Percentiles rank a stretch among this genome's conserved stretches.
Evolutionary conservation across 495 filamentous ascomycete genomes (phyloP).

Genomic region (Talaromyces thailandensis): DNA sequence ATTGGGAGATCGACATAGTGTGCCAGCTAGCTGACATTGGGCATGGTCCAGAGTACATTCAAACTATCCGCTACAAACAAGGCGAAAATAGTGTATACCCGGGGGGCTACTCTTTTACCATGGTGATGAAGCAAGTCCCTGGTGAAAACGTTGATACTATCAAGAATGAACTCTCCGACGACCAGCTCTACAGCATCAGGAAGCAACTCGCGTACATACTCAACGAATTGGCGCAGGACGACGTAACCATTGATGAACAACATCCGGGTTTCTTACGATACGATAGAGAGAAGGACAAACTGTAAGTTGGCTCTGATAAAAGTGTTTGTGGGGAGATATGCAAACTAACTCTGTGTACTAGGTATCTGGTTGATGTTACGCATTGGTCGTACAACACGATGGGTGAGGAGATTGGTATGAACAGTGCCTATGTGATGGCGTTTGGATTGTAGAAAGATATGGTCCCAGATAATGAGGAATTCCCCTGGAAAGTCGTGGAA

Average conservation of each 20-base stretch:
- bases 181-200: not conserved
- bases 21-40: not conserved
- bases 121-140: not conserved
- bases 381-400: not conserved
- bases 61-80: not conserved
- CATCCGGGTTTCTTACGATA: not conserved
- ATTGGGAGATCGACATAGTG: not conserved
- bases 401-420: not conserved
- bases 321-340: not conserved
- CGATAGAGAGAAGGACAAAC: not conserved
- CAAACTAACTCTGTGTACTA: not conserved
- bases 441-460: not conserved
- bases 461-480: not conserved
- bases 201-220: not conserved
- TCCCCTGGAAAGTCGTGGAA: no score
- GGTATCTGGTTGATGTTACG: not conserved
- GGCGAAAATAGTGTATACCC: not conserved
- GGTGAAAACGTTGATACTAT: not conserved
- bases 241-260: not conserved
- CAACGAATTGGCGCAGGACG: not conserved
- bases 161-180: not conserved
- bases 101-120: not conserved
- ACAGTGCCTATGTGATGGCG: not conserved
- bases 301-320: not conserved
- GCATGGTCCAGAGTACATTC: not conserved